Percentiles rank a stretch among this genome's conserved stretches.
phyloP scores from a whole-genome alignment of 805 yeast genomes.

The Priceomyces haplophilus region DNA sequence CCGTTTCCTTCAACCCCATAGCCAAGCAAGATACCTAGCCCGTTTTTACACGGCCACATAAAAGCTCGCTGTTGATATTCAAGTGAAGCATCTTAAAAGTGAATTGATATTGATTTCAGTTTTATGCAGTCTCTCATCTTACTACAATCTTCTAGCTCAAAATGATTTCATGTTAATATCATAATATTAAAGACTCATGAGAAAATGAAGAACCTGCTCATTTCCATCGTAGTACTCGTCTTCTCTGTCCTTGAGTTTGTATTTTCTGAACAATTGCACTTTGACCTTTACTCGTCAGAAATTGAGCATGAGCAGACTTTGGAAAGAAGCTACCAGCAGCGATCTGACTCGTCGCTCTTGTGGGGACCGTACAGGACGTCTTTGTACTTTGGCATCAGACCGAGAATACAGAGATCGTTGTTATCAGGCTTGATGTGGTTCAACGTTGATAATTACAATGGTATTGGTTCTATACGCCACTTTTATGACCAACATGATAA shows the following conservation, averaged over 20 bases:
- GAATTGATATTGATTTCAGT: neutral
- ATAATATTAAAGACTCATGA: too few relatives aligned
- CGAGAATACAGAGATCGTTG: conserved; percentile 73
- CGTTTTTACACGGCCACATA: conserved; percentile 42
- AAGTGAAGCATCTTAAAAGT: neutral
- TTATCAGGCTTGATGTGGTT: conserved; percentile 88
- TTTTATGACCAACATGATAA: conserved; percentile 70
- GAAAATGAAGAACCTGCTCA: neutral
- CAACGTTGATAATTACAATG: conserved; percentile 55
- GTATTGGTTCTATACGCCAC: conserved; percentile 62
- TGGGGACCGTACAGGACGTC: conserved; percentile 97
- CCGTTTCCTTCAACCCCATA: conserved; percentile 44
- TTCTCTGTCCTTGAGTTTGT: conserved; percentile 3
- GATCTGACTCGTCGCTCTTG: conserved; percentile 27
- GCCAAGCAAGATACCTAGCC: conserved; percentile 37
- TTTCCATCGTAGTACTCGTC: neutral
- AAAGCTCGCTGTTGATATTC: neutral
- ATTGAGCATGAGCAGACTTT: conserved; percentile 50
- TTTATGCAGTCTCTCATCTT: neutral
- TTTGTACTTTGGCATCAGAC: conserved; percentile 80
- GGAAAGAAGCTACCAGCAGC: conserved; percentile 14
- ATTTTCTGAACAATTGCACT: conserved; percentile 14
- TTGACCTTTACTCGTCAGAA: conserved; percentile 47
- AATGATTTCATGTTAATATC: too few relatives aligned
- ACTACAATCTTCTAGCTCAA: neutral